Conservation (phyloP, 2,329 filamentous ascomycete genomes). For the Mycosphaerella arachidis region DNA sequence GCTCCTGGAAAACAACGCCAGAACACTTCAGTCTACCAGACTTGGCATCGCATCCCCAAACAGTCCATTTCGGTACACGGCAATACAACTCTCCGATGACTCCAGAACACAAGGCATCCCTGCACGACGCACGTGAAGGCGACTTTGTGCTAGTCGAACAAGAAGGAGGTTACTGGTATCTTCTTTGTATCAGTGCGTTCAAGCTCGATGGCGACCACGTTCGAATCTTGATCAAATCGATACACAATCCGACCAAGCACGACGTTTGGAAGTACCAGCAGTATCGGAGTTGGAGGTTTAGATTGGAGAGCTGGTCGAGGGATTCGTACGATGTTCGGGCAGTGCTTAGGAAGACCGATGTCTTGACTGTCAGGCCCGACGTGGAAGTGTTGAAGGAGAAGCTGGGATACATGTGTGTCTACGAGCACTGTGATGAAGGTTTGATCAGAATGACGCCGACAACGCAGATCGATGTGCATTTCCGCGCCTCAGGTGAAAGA, state of each 20-base stretch:
- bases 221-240: background rate
- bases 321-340: background rate
- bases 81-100: background rate
- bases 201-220: background rate
- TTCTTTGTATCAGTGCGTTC: background rate
- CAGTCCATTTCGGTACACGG: background rate
- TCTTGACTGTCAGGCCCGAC: background rate
- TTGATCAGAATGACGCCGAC: background rate
- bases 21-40: background rate
- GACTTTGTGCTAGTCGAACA: conserved; percentile 7
- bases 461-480: background rate
- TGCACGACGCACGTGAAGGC: background rate
- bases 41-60: background rate
- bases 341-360: background rate
- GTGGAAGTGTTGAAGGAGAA: background rate
- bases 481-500: background rate
- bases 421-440: conserved; percentile 1
- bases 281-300: conserved; percentile 1
- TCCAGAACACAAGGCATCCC: background rate
- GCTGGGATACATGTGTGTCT: background rate
- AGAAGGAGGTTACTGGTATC: background rate
- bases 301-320: background rate
- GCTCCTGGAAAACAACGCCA: background rate
- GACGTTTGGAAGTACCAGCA: conserved; percentile 4
- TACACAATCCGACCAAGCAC: background rate